phyloP scores from a whole-genome alignment of 1,139 yeast genomes.

The Pichia sp. region DNA sequence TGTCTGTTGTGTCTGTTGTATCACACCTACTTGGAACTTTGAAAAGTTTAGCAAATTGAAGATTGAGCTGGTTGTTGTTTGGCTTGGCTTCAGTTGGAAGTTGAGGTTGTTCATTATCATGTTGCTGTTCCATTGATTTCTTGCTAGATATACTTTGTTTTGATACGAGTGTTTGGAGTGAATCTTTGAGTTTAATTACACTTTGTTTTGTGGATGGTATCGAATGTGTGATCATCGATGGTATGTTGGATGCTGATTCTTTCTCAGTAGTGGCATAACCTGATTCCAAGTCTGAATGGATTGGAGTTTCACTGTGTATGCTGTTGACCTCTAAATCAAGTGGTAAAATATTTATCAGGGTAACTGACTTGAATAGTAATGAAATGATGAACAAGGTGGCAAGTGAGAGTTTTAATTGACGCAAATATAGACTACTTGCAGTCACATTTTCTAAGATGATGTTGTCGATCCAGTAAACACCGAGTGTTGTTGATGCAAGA shows the following conservation, averaged over 20 bases:
- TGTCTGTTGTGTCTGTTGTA: slow-evolving; percentile 5
- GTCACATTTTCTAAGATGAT: slow-evolving; percentile 5
- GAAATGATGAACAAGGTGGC: slow-evolving; percentile 13
- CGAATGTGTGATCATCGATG: neutral
- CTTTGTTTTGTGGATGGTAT: neutral
- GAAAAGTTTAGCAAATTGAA: slow-evolving; percentile 3
- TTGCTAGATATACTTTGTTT: too few species aligned
- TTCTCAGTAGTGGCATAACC: neutral
- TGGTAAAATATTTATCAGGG: neutral
- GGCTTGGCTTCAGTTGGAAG: neutral
- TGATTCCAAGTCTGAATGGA: neutral
- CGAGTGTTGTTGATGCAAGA: slow-evolving; percentile 6
- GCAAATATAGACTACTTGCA: neutral
- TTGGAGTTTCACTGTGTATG: neutral
- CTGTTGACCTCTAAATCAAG: too few species aligned
- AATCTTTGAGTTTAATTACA: slow-evolving; percentile 7
- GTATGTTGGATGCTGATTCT: neutral
- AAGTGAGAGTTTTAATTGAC: slow-evolving; percentile 13
- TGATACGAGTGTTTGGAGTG: slow-evolving; percentile 12
- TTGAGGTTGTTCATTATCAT: too few species aligned
- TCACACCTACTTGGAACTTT: neutral
- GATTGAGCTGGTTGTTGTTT: neutral
- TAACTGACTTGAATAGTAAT: slow-evolving; percentile 4
- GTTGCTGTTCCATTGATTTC: too few species aligned
- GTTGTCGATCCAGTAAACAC: slow-evolving; percentile 18